Evolutionary conservation across 495 filamentous ascomycete genomes (phyloP), one percentile per base, ranked within the genome.

Genomic region (Aspergillus cristatus): DNA sequence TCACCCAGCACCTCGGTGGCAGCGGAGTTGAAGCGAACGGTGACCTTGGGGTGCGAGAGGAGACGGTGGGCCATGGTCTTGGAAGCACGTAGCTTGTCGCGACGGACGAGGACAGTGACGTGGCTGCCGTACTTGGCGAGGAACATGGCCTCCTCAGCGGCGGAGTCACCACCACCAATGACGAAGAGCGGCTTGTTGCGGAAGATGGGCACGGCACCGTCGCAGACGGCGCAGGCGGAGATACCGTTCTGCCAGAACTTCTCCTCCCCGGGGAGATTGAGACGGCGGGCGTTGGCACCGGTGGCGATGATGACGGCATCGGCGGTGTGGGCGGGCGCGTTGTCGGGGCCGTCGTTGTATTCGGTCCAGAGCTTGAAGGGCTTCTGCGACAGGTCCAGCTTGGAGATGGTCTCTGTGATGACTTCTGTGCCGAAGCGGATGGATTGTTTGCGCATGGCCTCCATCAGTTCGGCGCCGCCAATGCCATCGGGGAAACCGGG

Each of bases 191-290:
- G 90, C 72, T 94, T 94, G 57, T 94, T 84, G 42, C 88, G 74
- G 78, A 95, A 99, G 54, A 99, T 97, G 14, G 91, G 91, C 20
- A 97, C 85, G 34, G 89, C 89, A 40, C 91, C 91, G 53, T 99
- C 91, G 67, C 91, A 99, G 32, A 99, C 91, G 28, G 91, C 91
- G 56, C 91, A 99, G 35, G 91, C 91, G 39, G 81, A 87, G 56
- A 99, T 89, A 45, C 91, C 91, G 53, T 81, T 88, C 65, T 95
- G 89, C 91, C 93, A 97, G 70, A 84, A 97, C 48, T 76, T 81
- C 34, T 90, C 82, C 67, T 97, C 91, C 18, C 91, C 91, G n/a
- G 78, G 70, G 7, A 99, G 74, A 51, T 79, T 68, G 16, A 97
- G 63, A 39, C 93, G 71, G 37, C 82, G 71, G 30, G 91, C 91